Conservation (phyloP, 2,329 filamentous ascomycete genomes). For the Hymenotorrendiella dingleyae region DNA sequence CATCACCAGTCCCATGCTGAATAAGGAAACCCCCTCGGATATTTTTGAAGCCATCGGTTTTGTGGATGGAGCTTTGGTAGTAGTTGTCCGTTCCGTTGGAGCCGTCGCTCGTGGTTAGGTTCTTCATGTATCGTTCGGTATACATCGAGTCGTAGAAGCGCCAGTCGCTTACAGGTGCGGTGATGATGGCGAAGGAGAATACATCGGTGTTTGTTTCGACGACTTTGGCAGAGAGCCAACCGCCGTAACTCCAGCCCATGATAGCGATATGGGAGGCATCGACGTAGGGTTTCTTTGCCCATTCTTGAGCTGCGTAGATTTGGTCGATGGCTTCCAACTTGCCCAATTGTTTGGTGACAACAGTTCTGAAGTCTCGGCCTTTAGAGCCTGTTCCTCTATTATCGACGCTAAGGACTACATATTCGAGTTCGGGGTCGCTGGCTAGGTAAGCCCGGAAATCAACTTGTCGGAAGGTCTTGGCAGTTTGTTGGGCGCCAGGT, state of each 20-base stretch:
- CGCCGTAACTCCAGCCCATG: constrained; percentile 65
- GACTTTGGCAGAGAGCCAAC: constrained; percentile 61
- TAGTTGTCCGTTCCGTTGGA: constrained; percentile 48
- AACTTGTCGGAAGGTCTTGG: constrained; percentile 48
- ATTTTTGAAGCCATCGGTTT: constrained; percentile 54
- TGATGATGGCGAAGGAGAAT: constrained; percentile 58
- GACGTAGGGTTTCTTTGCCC: constrained; percentile 47
- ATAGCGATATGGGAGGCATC: constrained; percentile 56
- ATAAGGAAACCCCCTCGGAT: constrained; percentile 55
- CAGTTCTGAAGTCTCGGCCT: constrained; percentile 55
- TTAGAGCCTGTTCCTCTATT: constrained; percentile 61
- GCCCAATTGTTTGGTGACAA: constrained; percentile 54
- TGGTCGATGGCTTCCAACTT: constrained; percentile 60
- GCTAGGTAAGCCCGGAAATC: constrained; percentile 59
- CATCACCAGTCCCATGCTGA: constrained; percentile 62
- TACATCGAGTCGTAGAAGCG: constrained; percentile 68
- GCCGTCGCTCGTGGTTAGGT: constrained; percentile 37
- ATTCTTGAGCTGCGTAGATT: constrained; percentile 57
- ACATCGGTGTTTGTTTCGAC: constrained; percentile 55
- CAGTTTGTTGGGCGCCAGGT: constrained; percentile 56
- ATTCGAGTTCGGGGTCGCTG: constrained; percentile 62
- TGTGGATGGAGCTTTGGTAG: constrained; percentile 52
- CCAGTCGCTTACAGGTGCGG: constrained; percentile 63
- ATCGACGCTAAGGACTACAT: constrained; percentile 62
- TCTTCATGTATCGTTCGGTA: constrained; percentile 69